Percentiles rank a stretch among this genome's conserved stretches.
Conservation (phyloP, 2,329 filamentous ascomycete genomes). For the Ilyonectria destructans region DNA sequence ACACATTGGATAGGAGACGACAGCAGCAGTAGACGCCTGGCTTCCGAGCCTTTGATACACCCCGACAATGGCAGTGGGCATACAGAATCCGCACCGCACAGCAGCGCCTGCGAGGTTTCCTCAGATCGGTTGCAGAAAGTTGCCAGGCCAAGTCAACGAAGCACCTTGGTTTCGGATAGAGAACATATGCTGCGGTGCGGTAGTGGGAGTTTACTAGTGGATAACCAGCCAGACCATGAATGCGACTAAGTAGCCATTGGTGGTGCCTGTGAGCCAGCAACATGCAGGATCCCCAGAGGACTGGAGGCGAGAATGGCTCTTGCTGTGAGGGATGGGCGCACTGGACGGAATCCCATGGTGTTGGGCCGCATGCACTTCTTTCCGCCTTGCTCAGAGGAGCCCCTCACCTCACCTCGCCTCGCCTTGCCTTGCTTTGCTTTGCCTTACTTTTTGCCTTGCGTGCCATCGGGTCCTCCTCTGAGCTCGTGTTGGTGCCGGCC, state of each 20-base stretch:
- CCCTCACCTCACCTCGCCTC: background rate
- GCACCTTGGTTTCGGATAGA: too few species aligned
- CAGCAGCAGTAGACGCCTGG: background rate
- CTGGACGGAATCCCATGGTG: background rate
- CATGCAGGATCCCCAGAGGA: constrained; percentile 18
- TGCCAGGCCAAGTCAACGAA: background rate
- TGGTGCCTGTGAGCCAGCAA: background rate
- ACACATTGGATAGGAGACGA: background rate
- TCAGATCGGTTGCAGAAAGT: background rate
- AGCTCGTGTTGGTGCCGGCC: background rate
- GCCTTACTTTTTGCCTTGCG: background rate
- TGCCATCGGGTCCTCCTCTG: background rate
- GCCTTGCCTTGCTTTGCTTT: background rate
- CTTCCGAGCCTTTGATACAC: background rate
- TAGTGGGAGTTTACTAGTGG: constrained; percentile 14
- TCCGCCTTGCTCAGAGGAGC: background rate
- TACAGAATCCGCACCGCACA: background rate
- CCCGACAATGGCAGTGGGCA: background rate
- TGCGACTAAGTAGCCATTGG: too few species aligned
- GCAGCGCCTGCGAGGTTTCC: background rate
- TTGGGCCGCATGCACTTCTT: background rate
- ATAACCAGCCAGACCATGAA: background rate
- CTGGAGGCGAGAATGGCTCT: background rate
- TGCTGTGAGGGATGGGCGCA: background rate
- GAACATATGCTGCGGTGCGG: background rate